phyloP scores from a whole-genome alignment of 1,284 basidiomycete species.

The Cryptococcus sp. region DNA sequence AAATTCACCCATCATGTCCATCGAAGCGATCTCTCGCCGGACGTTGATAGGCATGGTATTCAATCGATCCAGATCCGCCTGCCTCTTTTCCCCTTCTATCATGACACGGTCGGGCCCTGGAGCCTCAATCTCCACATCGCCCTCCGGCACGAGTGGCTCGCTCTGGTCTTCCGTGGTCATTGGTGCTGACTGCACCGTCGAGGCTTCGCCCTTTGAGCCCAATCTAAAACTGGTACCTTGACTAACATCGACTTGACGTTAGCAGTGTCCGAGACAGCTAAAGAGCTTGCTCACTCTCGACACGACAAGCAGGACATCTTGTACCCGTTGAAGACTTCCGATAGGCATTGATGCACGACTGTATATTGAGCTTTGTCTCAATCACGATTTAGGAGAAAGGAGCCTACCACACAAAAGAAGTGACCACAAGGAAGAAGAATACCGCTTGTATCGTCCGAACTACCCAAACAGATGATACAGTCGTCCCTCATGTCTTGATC shows the following conservation, averaged over 20 bases:
- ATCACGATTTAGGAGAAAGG: not conserved
- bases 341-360: constrained; percentile 39
- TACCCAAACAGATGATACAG: constrained; percentile 44
- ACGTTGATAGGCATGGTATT: constrained; percentile 21
- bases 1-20: constrained; percentile 44
- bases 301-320: constrained; percentile 38
- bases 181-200: too few species aligned
- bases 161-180: too few species aligned
- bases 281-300: constrained; percentile 16
- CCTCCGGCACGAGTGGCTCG: too few species aligned
- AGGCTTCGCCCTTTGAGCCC: constrained; percentile 29
- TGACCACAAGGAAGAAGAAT: constrained; percentile 40
- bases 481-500: constrained; percentile 30
- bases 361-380: constrained; percentile 3
- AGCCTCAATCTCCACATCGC: constrained; percentile 1
- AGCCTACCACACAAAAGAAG: constrained; percentile 33
- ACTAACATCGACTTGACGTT: constrained; percentile 55
- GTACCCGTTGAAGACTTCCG: constrained; percentile 20
- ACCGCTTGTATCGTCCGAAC: constrained; percentile 34
- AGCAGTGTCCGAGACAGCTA: not conserved
- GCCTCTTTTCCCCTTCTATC: constrained; percentile 12
- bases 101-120: constrained; percentile 6
- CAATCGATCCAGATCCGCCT: constrained; percentile 23
- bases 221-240: constrained; percentile 85
- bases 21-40: constrained; percentile 19